Conservation (phyloP, 108 stramenopile genomes). For the Cafeteria roenbergensis region DNA sequence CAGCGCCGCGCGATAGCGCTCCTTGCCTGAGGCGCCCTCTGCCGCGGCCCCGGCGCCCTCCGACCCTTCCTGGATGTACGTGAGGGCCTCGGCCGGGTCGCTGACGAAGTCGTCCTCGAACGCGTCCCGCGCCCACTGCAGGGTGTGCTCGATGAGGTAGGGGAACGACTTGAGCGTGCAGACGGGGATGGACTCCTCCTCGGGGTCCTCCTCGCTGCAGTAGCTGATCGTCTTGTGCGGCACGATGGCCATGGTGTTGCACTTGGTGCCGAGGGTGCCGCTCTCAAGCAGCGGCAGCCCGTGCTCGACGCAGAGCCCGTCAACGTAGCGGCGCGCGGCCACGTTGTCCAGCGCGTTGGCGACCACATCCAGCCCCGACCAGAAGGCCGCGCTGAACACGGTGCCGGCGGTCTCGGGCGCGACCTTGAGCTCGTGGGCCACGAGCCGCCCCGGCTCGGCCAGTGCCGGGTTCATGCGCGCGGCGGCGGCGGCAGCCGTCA, state of each 20-base stretch:
- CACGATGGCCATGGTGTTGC: slow-evolving; percentile 36
- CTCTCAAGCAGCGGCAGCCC: slow-evolving; percentile 35
- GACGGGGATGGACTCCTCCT: slow-evolving; percentile 38
- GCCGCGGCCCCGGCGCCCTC: background rate
- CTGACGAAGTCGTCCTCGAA: slow-evolving; percentile 20
- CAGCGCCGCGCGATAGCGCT: slow-evolving; percentile 3
- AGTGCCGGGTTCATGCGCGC: slow-evolving; percentile 12
- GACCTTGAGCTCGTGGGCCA: slow-evolving; percentile 3
- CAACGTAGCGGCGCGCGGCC: slow-evolving; percentile 43
- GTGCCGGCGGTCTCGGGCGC: slow-evolving; percentile 17
- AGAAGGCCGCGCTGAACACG: slow-evolving; percentile 16
- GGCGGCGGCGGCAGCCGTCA: slow-evolving; percentile 10
- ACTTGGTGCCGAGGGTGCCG: slow-evolving; percentile 46
- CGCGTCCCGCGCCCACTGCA: slow-evolving; percentile 37
- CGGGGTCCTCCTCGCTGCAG: slow-evolving; percentile 20
- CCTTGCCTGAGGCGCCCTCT: background rate
- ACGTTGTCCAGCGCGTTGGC: slow-evolving; percentile 48
- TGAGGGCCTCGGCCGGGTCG: background rate
- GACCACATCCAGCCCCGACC: slow-evolving; percentile 19
- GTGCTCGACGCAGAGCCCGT: slow-evolving; percentile 33
- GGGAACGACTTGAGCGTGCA: slow-evolving; percentile 53
- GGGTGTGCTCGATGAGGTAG: slow-evolving; percentile 35
- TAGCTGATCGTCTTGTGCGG: slow-evolving; percentile 35
- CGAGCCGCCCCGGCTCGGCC: background rate
- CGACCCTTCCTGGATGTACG: background rate